Evolutionary conservation across 305 asterid species (phyloP).

Genomic region (Salvia sclarea): DNA sequence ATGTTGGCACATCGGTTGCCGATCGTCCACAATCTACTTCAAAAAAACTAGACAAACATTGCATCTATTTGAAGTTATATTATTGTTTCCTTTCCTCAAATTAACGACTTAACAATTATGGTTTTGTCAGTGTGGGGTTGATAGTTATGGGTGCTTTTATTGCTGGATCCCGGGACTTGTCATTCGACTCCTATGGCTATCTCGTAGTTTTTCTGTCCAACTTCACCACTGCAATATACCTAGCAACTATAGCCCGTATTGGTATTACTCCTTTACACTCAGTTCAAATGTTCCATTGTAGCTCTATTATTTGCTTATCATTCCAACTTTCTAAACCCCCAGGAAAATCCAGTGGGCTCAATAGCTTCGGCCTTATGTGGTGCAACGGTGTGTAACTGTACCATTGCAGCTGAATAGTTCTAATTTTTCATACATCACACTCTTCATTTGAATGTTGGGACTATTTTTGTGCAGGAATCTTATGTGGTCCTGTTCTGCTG

Average conservation of each 20-base stretch:
- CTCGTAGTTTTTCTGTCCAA: slow-evolving; percentile 74
- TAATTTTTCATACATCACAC: not conserved
- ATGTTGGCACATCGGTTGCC: not conserved
- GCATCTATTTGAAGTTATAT: not conserved
- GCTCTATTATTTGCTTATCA: slow-evolving; percentile 17
- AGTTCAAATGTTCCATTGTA: slow-evolving; percentile 33
- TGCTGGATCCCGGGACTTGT: slow-evolving; percentile 89
- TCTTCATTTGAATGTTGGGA: not conserved
- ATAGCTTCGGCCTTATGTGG: slow-evolving; percentile 99
- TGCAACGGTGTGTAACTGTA: slow-evolving; percentile 70
- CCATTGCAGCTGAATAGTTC: slow-evolving; percentile 19
- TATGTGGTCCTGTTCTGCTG: slow-evolving; percentile 78
- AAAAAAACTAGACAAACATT: not conserved
- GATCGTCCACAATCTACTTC: not conserved
- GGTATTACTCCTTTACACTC: slow-evolving; percentile 53
- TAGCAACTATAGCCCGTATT: slow-evolving; percentile 87
- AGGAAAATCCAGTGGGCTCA: slow-evolving; percentile 97
- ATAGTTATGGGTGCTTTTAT: slow-evolving; percentile 88
- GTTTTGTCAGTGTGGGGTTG: slow-evolving; percentile 71
- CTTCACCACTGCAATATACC: slow-evolving; percentile 85
- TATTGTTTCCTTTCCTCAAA: not conserved
- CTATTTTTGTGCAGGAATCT: slow-evolving; percentile 50
- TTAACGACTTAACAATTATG: slow-evolving; percentile 27
- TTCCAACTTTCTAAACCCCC: slow-evolving; percentile 35
- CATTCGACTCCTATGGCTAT: slow-evolving; percentile 82